A percentile compares a stretch with the other conserved stretches of the same genome.
These are phyloP conservation scores for Austroboletus novae-zelandiae DNA, from an alignment of 1,284 basidiomycete genomes.

Conservation along the genomic window DNA sequence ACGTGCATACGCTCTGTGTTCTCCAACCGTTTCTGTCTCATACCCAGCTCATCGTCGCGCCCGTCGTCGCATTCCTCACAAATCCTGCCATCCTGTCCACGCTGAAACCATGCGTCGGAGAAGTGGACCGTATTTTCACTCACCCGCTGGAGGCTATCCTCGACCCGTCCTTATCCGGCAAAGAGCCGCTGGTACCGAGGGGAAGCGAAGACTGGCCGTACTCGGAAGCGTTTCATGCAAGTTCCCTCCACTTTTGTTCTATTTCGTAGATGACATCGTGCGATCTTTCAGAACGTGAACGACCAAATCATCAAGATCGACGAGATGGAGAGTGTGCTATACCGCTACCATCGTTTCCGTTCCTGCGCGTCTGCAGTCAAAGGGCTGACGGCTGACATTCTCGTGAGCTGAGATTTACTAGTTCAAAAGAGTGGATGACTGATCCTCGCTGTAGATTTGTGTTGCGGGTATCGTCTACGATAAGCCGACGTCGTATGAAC, in stretches of 20 bases:
- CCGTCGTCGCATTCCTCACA: slow-evolving; percentile 71
- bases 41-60: slow-evolving; percentile 60
- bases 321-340: slow-evolving; percentile 47
- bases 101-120: slow-evolving; percentile 57
- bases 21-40: slow-evolving; percentile 74
- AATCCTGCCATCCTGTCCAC: slow-evolving; percentile 46
- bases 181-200: slow-evolving; percentile 48
- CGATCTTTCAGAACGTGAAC: slow-evolving; percentile 39
- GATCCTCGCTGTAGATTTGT: slow-evolving; percentile 44
- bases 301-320: slow-evolving; percentile 46
- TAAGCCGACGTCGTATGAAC: slow-evolving; percentile 44
- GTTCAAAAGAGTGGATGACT: neutral
- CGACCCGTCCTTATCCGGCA: slow-evolving; percentile 51
- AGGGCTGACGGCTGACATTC: slow-evolving; percentile 78
- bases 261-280: neutral
- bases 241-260: slow-evolving; percentile 8
- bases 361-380: slow-evolving; percentile 75
- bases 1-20: slow-evolving; percentile 61
- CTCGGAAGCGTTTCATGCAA: slow-evolving; percentile 61
- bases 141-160: slow-evolving; percentile 72
- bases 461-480: slow-evolving; percentile 58
- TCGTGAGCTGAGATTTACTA: slow-evolving; percentile 44
- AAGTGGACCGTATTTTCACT: slow-evolving; percentile 78
- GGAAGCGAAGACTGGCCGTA: slow-evolving; percentile 80
- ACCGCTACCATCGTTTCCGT: slow-evolving; percentile 76